Evolutionary conservation across 164 flowering plant genomes (phyloP).

Genomic region (Sedum album): DNA sequence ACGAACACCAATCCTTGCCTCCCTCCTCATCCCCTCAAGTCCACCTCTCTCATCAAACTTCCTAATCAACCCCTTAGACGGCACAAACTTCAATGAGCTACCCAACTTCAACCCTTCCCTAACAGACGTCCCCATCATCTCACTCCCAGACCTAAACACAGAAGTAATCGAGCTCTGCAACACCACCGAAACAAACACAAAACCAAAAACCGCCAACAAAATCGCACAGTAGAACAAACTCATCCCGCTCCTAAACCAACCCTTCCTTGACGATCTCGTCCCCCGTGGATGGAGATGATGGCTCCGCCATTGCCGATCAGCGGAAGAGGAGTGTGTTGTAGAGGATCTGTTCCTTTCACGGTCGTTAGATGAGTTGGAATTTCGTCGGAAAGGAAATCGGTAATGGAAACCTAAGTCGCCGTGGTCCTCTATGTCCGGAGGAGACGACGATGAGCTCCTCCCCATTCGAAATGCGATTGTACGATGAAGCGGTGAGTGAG

Average conservation of each 20-base stretch:
- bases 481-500: not conserved
- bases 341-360: slow-evolving; percentile 12
- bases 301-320: slow-evolving; percentile 26
- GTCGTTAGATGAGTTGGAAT: slow-evolving; percentile 12
- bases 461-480: slow-evolving; percentile 3
- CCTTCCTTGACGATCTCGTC: slow-evolving; percentile 36
- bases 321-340: slow-evolving; percentile 19
- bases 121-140: slow-evolving; percentile 18
- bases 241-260: slow-evolving; percentile 24
- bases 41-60: slow-evolving; percentile 24
- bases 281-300: slow-evolving; percentile 28
- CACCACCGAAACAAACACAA: slow-evolving; percentile 47
- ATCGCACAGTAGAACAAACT: slow-evolving; percentile 35
- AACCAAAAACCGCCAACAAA: slow-evolving; percentile 33
- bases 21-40: slow-evolving; percentile 33
- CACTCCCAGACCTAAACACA: slow-evolving; percentile 30
- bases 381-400: slow-evolving; percentile 36
- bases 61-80: slow-evolving; percentile 16
- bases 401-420: slow-evolving; percentile 18
- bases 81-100: slow-evolving; percentile 42
- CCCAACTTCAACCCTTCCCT: slow-evolving; percentile 40
- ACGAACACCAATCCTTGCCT: slow-evolving; percentile 44
- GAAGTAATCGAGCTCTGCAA: slow-evolving; percentile 55
- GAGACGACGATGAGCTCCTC: slow-evolving; percentile 11
- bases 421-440: slow-evolving; percentile 8